Evolutionary conservation across 1,139 yeast genomes (phyloP).

Genomic region (Debaryomyces fabryi): DNA sequence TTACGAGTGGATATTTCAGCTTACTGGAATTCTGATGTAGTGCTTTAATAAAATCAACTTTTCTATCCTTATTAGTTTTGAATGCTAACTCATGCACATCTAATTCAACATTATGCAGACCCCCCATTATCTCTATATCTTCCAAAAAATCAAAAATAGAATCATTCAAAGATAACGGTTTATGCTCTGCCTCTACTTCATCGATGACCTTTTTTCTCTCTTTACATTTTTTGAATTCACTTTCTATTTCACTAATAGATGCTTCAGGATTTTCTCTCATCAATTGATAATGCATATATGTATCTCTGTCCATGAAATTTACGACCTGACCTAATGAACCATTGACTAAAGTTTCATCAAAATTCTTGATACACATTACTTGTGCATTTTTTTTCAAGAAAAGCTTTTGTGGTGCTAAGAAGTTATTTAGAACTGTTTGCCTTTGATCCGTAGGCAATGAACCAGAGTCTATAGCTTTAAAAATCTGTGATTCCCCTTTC

Average conservation of each 20-base stretch:
- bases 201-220: slow-evolving; percentile 13
- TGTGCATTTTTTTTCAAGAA: slow-evolving; percentile 81
- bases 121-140: slow-evolving; percentile 20
- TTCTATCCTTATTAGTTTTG: slow-evolving; percentile 21
- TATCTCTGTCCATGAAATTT: slow-evolving; percentile 42
- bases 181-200: slow-evolving; percentile 9
- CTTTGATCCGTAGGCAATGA: slow-evolving; percentile 45
- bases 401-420: slow-evolving; percentile 69
- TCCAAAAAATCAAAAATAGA: slow-evolving; percentile 28
- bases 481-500: slow-evolving; percentile 50
- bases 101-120: slow-evolving; percentile 3
- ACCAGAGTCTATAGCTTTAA: slow-evolving; percentile 67
- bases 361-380: slow-evolving; percentile 93
- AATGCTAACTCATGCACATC: slow-evolving; percentile 15
- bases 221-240: slow-evolving; percentile 11
- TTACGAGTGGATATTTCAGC: slow-evolving; percentile 68
- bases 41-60: slow-evolving; percentile 19
- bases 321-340: slow-evolving; percentile 87
- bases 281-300: slow-evolving; percentile 30
- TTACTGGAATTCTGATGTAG: slow-evolving; percentile 25
- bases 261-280: slow-evolving; percentile 25
- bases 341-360: slow-evolving; percentile 84
- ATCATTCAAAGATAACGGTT: slow-evolving; percentile 19
- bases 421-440: slow-evolving; percentile 56
- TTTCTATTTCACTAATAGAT: slow-evolving; percentile 19